Conservation (phyloP, 805 yeast genomes). For the Kregervanrija fluxuum region DNA sequence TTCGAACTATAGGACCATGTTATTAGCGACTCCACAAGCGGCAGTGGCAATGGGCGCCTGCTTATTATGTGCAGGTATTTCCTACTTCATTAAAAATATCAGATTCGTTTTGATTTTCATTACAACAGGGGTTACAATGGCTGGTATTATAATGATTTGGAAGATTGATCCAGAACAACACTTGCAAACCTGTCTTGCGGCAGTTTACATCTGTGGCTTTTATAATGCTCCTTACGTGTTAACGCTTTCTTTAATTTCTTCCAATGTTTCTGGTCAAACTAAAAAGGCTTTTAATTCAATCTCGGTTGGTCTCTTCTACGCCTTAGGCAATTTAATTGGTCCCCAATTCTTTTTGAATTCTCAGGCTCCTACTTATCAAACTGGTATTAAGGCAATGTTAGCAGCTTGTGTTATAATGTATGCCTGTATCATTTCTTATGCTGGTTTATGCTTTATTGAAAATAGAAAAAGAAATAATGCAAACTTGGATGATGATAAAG, state of each 20-base stretch:
- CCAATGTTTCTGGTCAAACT: conserved; percentile 56
- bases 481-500: neutral
- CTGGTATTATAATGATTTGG: conserved; percentile 4
- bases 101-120: conserved; percentile 21
- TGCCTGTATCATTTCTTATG: conserved; percentile 13
- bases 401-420: conserved; percentile 19
- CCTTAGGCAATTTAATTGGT: conserved; percentile 52
- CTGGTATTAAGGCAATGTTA: conserved; percentile 46
- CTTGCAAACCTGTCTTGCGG: neutral
- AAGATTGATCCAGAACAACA: neutral
- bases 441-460: conserved; percentile 27
- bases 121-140: conserved; percentile 5
- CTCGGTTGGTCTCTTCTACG: conserved; percentile 35
- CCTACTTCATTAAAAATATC: conserved; percentile 15
- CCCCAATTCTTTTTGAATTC: conserved; percentile 52
- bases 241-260: conserved; percentile 7
- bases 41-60: conserved; percentile 26
- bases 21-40: conserved; percentile 17
- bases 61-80: conserved; percentile 14
- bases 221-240: conserved; percentile 7
- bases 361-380: conserved; percentile 45
- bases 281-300: conserved; percentile 37
- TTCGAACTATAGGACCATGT: conserved; percentile 18
- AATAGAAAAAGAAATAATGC: conserved; percentile 38
- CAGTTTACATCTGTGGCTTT: conserved; percentile 3